phyloP scores from a whole-genome alignment of 2,329 filamentous ascomycete genomes.

The Diaporthe humulicola region DNA sequence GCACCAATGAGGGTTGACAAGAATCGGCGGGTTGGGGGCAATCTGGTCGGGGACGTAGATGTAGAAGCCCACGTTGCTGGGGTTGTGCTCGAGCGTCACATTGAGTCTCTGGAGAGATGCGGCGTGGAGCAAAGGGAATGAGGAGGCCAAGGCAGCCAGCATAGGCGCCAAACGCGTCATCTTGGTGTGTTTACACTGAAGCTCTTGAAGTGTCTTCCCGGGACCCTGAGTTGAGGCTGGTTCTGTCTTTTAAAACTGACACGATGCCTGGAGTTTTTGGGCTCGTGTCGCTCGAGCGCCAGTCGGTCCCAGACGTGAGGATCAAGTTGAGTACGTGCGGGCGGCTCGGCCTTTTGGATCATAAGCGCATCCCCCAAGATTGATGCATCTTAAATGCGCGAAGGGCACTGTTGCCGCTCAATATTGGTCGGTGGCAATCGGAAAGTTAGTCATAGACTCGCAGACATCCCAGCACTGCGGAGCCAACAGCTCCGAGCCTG shows the following conservation, averaged over 20 bases:
- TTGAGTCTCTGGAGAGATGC: slow-evolving; percentile 47
- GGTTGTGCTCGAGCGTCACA: slow-evolving; percentile 59
- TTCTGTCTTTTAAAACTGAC: background rate
- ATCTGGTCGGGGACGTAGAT: slow-evolving; percentile 62
- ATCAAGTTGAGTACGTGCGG: too few relatives aligned
- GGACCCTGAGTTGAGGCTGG: too few relatives aligned
- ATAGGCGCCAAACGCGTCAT: slow-evolving; percentile 16
- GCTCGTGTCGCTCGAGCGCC: background rate
- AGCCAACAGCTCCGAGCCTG: slow-evolving; percentile 11
- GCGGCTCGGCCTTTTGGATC: background rate
- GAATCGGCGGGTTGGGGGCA: slow-evolving; percentile 60
- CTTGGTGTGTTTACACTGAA: background rate
- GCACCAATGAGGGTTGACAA: slow-evolving; percentile 71
- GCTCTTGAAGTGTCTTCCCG: background rate
- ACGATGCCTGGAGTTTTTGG: background rate
- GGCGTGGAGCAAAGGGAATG: slow-evolving; percentile 15
- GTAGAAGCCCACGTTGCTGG: slow-evolving; percentile 65
- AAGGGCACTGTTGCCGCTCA: background rate
- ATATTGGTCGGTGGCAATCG: background rate
- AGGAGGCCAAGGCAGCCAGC: slow-evolving; percentile 13
- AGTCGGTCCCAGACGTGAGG: too few relatives aligned
- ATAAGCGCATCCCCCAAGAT: background rate
- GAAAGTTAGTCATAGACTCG: background rate
- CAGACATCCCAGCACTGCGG: slow-evolving; percentile 23
- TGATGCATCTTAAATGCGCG: background rate